phyloP scores from a whole-genome alignment of 1,284 basidiomycete genomes.

The Papiliotrema fonsecae region DNA sequence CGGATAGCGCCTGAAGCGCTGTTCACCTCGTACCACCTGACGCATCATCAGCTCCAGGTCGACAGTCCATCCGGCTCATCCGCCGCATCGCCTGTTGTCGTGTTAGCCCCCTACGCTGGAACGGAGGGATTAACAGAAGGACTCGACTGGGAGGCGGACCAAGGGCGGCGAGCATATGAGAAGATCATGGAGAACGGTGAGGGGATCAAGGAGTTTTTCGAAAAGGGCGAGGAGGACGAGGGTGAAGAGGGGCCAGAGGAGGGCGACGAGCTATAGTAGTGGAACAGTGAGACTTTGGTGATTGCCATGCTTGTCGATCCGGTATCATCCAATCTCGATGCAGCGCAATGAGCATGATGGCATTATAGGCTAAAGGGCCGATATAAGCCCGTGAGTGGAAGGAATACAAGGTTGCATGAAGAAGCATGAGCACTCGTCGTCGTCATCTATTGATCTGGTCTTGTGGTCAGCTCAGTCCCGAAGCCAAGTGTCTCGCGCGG shows the following conservation, averaged over 20 bases:
- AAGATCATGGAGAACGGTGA: conserved; percentile 19
- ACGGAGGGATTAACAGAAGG: conserved; percentile 33
- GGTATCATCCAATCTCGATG: no score
- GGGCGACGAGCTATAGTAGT: no score
- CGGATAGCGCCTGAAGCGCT: conserved; percentile 17
- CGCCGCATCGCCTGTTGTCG: conserved; percentile 9
- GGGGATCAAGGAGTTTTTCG: conserved; percentile 47
- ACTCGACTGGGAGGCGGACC: conserved; percentile 40
- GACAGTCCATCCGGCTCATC: not conserved
- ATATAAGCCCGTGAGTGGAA: no score
- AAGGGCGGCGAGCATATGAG: conserved; percentile 33
- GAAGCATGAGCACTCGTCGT: no score
- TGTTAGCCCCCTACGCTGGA: conserved; percentile 30
- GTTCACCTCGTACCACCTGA: conserved; percentile 28
- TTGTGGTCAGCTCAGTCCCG: no score
- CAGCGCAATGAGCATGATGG: no score
- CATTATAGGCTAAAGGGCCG: no score
- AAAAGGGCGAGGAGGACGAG: conserved; percentile 50
- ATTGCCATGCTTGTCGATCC: no score
- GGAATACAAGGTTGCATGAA: no score
- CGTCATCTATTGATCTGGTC: no score
- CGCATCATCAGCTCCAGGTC: conserved; percentile 8
- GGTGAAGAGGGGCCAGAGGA: not conserved
- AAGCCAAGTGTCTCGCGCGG: no score
- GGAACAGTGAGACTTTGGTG: no score